Conservation (phyloP, 1,139 yeast genomes). For the Pneumocystis murina region DNA sequence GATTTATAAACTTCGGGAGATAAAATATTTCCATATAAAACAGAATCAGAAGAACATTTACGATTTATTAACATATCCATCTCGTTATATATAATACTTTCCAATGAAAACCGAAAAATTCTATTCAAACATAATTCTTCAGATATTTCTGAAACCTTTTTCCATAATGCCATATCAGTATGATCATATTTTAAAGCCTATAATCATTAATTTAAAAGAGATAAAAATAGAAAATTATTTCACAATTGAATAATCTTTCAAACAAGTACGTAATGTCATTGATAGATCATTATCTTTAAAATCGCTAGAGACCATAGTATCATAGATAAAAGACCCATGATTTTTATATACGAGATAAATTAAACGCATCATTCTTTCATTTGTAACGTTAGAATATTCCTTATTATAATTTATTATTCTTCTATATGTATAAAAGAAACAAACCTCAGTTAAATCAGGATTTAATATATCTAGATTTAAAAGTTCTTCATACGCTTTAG, state of each 20-base stretch:
- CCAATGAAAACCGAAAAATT: constrained; percentile 12
- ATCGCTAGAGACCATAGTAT: constrained; percentile 15
- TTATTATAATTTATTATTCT: constrained; percentile 12
- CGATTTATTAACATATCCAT: constrained; percentile 1
- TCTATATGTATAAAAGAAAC: not conserved
- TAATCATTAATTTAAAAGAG: not conserved
- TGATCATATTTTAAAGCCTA: constrained; percentile 23
- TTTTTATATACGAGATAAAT: constrained; percentile 70
- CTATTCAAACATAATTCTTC: constrained; percentile 7
- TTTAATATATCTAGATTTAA: constrained; percentile 53
- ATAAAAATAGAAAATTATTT: not conserved
- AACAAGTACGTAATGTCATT: constrained; percentile 11
- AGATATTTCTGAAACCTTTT: constrained; percentile 12
- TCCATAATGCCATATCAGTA: constrained; percentile 21
- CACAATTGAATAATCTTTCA: constrained; percentile 21
- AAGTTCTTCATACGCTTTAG: constrained; percentile 41
- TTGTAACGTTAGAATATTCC: constrained; percentile 28
- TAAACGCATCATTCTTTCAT: constrained; percentile 53
- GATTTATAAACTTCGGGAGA: constrained; percentile 24
- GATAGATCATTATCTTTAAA: not conserved
- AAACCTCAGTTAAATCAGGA: constrained; percentile 17
- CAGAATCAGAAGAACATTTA: not conserved
- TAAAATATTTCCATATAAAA: constrained; percentile 14
- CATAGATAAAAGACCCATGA: constrained; percentile 56
- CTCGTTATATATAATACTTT: constrained; percentile 5